Conservation (phyloP, 2,329 filamentous ascomycete genomes). For the Diaporthe sp. region DNA sequence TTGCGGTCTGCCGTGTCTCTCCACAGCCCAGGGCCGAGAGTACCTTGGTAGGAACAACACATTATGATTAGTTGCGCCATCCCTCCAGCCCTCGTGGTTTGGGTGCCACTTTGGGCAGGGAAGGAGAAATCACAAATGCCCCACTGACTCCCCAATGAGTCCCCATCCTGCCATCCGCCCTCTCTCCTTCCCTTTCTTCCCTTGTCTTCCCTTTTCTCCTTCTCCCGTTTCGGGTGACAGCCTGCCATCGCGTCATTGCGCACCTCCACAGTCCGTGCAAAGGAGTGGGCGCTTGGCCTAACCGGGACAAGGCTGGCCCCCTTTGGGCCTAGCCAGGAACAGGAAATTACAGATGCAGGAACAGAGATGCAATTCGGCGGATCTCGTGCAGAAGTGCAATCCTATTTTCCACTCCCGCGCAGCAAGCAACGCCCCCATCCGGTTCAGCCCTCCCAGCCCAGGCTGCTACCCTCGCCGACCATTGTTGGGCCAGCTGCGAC, state of each 20-base stretch:
- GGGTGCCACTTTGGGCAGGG: slow-evolving; percentile 2
- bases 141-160: slow-evolving; percentile 4
- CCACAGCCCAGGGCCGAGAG: slow-evolving; percentile 12
- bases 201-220: not conserved
- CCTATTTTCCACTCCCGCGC: slow-evolving; percentile 5
- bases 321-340: slow-evolving; percentile 30
- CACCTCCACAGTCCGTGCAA: slow-evolving; percentile 23
- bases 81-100: slow-evolving; percentile 34
- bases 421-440: not conserved
- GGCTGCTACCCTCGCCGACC: not conserved
- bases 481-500: slow-evolving; percentile 4
- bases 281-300: not conserved
- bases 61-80: slow-evolving; percentile 3
- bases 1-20: slow-evolving; percentile 22
- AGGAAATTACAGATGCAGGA: slow-evolving; percentile 34
- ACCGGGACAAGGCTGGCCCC: not conserved
- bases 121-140: not conserved
- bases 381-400: slow-evolving; percentile 18
- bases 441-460: not conserved
- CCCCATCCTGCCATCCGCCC: too few relatives aligned
- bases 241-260: slow-evolving; percentile 19
- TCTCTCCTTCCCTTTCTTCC: not conserved
- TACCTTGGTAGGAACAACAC: not conserved
- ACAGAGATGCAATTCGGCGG: not conserved
- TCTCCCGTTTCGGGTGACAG: slow-evolving; percentile 16